phyloP scores from a whole-genome alignment of 306 rosid genomes.

The Malus sylvestris region DNA sequence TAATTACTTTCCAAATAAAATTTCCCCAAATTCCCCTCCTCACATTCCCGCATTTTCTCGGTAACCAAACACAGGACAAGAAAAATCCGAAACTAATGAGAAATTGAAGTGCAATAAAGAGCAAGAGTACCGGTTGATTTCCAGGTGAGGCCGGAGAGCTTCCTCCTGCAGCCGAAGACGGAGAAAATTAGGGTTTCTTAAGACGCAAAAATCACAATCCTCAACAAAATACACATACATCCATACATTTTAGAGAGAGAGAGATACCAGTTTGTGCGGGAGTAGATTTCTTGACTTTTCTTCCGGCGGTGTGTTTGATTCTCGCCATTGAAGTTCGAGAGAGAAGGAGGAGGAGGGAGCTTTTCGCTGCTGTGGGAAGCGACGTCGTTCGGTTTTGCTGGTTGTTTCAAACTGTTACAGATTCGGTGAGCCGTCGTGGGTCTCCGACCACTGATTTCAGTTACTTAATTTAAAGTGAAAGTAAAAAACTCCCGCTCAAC shows the following conservation, averaged over 20 bases:
- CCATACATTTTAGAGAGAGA: not conserved
- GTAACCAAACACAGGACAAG: not conserved
- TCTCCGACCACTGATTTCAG: not conserved
- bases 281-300: not conserved
- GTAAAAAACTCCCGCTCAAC: not conserved
- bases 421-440: not conserved
- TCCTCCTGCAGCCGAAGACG: not conserved
- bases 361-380: not conserved
- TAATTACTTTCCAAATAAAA: not conserved
- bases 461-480: no score
- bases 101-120: not conserved
- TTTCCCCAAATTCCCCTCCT: not conserved
- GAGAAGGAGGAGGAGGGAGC: not conserved
- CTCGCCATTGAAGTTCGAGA: constrained; percentile 42
- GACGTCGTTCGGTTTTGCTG: not conserved
- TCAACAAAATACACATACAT: not conserved
- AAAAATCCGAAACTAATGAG: not conserved
- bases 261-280: constrained; percentile 14
- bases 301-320: constrained; percentile 28
- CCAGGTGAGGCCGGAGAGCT: constrained; percentile 6
- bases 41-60: not conserved
- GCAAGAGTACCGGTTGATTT: constrained; percentile 15
- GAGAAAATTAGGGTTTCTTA: constrained; percentile 20
- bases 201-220: not conserved
- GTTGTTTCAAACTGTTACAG: not conserved